phyloP scores from a whole-genome alignment of 1,284 basidiomycete genomes.

The Pterulicium gracile region DNA sequence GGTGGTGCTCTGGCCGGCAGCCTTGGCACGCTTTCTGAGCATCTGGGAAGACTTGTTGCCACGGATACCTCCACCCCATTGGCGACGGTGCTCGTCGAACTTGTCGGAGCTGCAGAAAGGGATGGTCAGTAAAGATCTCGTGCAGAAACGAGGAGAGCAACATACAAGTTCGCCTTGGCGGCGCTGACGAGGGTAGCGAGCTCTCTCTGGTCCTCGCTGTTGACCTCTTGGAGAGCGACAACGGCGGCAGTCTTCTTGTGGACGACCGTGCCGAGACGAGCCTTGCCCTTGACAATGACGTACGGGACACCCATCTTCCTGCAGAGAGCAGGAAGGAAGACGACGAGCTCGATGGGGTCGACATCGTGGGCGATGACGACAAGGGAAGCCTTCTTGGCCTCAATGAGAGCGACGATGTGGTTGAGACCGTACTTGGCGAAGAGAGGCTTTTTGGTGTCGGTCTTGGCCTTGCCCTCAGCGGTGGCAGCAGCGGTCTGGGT shows the following conservation, averaged over 20 bases:
- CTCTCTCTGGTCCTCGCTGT: conserved; percentile 89
- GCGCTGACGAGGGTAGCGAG: conserved; percentile 89
- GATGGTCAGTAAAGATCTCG: background rate
- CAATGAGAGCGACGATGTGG: conserved; percentile 91
- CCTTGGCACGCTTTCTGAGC: conserved; percentile 92
- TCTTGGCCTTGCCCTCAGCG: conserved; percentile 70
- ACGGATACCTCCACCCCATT: conserved; percentile 95
- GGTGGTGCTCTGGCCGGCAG: conserved; percentile 55
- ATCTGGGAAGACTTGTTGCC: conserved; percentile 89
- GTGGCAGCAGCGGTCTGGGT: conserved; percentile 65
- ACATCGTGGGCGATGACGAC: conserved; percentile 98
- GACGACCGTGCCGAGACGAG: conserved; percentile 91
- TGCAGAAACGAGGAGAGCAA: conserved; percentile 10
- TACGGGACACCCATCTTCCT: conserved; percentile 99
- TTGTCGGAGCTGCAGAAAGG: conserved; percentile 70
- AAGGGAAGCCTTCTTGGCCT: conserved; percentile 95
- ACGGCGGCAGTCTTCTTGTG: conserved; percentile 98
- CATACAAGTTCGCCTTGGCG: conserved; percentile 94
- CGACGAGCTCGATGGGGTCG: conserved; percentile 96
- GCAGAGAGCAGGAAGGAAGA: conserved; percentile 97
- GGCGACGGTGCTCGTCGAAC: conserved; percentile 83
- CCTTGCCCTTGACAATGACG: conserved; percentile 97
- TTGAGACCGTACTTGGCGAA: conserved; percentile 97
- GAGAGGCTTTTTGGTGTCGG: conserved; percentile 82
- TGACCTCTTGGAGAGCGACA: conserved; percentile 86